A percentile compares a stretch with the other conserved stretches of the same genome.
These are phyloP conservation scores for Lachnellula hyalina DNA, from an alignment of 2,329 filamentous ascomycete species.

Conservation along the genomic window DNA sequence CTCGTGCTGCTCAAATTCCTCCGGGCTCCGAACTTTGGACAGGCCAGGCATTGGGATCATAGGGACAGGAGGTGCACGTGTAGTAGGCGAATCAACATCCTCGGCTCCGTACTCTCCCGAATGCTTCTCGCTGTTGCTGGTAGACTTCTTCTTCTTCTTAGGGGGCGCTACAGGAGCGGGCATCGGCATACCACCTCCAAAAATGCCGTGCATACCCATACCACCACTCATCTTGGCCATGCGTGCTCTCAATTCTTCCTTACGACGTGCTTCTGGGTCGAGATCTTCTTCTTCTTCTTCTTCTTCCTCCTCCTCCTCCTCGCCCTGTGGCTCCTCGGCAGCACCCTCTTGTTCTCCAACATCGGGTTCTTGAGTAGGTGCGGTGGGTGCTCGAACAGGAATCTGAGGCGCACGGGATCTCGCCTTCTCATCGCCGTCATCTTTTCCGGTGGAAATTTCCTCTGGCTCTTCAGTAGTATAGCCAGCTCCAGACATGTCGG, in stretches of 20 bases:
- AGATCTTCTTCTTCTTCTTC: conserved; percentile 81
- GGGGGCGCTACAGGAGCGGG: conserved; percentile 42
- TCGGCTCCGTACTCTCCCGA: conserved; percentile 40
- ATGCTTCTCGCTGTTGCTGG: conserved; percentile 37
- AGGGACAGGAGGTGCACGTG: conserved; percentile 49
- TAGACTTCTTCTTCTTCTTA: conserved; percentile 56
- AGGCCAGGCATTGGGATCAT: conserved; percentile 70
- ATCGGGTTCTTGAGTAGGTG: conserved; percentile 34
- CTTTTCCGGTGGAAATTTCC: conserved; percentile 56
- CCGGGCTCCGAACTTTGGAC: conserved; percentile 48
- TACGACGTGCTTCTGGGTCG: conserved; percentile 79
- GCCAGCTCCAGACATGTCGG: conserved; percentile 59
- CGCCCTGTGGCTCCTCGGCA: conserved; percentile 38
- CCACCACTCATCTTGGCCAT: conserved; percentile 99
- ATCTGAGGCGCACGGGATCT: conserved; percentile 27
- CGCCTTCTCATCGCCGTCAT: conserved; percentile 63
- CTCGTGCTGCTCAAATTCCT: conserved; percentile 39
- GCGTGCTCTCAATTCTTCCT: conserved; percentile 82
- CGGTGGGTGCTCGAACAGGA: conserved; percentile 35
- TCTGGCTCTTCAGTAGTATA: conserved; percentile 57
- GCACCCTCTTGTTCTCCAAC: conserved; percentile 43
- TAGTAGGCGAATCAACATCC: conserved; percentile 39
- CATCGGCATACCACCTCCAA: conserved; percentile 67
- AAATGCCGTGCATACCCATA: conserved; percentile 95
- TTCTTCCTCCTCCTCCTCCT: conserved; percentile 45